Evolutionary conservation across 495 filamentous ascomycete species (phyloP), one percentile per base, ranked within the genome.

Genomic region (Neurospora cerealis): DNA sequence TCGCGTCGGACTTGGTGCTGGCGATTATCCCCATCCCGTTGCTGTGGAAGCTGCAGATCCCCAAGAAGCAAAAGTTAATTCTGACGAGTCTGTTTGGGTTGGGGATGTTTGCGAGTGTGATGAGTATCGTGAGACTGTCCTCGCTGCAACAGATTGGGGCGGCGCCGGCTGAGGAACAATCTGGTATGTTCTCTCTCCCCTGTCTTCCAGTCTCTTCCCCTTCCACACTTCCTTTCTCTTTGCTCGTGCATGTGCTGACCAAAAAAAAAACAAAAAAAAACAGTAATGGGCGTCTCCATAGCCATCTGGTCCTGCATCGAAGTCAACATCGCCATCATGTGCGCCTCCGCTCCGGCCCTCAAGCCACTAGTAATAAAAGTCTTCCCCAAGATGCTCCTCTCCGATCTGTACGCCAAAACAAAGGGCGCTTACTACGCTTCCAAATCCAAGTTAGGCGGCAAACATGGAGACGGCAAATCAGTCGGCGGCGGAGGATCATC

Each of bases 261-360:
- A 38, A 38, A 10, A 11, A 13, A 40, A 34, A 28, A 1, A 36
- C 9, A 38, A 38, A 38, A 10, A 11, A 13, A 40, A 34, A 6
- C 46, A 78, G 78, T 76, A 41, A 66, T 73, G 5, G 77, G 77
- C 46, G 71, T 84, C 69, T 62, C 73, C 17, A 79, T 83, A 11
- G 77, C 83, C n/a, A 81, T 81, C 44, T 87, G 85, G 84, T 86
- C 83, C 38, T 81, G 82, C 40, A 81, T 87, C 71, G 86, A 87
- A 74, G 83, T 86, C 74, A 84, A 86, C 38, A 75, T 84, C 17
- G 85, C 79, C 7, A 85, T 88, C 41, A 77, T 87, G n/a, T 87
- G 86, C 74, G 83, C 85, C 10, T 87, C 82, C 70, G 77, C 86
- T 13, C 84, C 85, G 1, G 85, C 86, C 0, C 74, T 86, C 44